phyloP scores from a whole-genome alignment of 768 basidiomycete species.

The Tricholoma sp. region DNA sequence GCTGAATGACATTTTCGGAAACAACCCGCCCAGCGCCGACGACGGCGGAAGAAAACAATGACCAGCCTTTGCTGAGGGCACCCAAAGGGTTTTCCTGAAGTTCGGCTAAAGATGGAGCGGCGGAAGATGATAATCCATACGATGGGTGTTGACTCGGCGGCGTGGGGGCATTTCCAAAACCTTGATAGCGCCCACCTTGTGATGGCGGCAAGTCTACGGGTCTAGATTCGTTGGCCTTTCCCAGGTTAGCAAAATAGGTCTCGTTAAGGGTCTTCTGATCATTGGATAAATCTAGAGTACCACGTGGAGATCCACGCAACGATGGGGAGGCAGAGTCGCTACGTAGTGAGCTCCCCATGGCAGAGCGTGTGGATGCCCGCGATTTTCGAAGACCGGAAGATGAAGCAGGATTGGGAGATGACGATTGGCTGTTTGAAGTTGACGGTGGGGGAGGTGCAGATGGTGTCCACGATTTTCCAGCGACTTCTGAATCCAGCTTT shows the following conservation, averaged over 20 bases:
- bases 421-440: slow-evolving; percentile 30
- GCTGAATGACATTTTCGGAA: slow-evolving; percentile 85
- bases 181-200: slow-evolving; percentile 90
- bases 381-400: slow-evolving; percentile 86
- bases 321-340: slow-evolving; percentile 55
- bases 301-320: slow-evolving; percentile 39
- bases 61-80: slow-evolving; percentile 93
- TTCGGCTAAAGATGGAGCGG: slow-evolving; percentile 74
- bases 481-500: slow-evolving; percentile 74
- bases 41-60: slow-evolving; percentile 85
- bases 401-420: slow-evolving; percentile 57
- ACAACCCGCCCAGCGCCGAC: slow-evolving; percentile 75
- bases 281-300: slow-evolving; percentile 36
- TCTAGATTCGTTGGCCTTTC: slow-evolving; percentile 74
- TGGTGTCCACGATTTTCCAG: slow-evolving; percentile 75
- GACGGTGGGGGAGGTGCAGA: slow-evolving; percentile 59
- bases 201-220: slow-evolving; percentile 82
- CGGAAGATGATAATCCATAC: slow-evolving; percentile 68
- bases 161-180: slow-evolving; percentile 85
- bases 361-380: slow-evolving; percentile 60
- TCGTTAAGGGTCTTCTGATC: slow-evolving; percentile 84
- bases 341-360: slow-evolving; percentile 40
- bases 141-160: slow-evolving; percentile 63
- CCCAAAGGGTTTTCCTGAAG: slow-evolving; percentile 82
- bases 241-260: slow-evolving; percentile 78